Conservation (phyloP, 2,329 filamentous ascomycete genomes). For the Trichothecium roseum region DNA sequence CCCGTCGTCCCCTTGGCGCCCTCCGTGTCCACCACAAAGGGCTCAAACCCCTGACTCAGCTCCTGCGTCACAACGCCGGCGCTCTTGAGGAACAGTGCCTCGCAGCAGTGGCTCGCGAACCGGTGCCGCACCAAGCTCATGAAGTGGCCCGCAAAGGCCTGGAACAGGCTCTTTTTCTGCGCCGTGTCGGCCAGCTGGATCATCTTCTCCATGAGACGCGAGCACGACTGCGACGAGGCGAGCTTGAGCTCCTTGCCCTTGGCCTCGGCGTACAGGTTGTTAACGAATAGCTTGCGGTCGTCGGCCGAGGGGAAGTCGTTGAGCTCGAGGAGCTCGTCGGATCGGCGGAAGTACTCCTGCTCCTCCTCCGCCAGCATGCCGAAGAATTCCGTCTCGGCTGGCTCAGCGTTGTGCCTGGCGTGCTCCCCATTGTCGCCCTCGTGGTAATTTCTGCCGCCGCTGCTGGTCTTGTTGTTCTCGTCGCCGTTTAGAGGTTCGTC, state of each 20-base stretch:
- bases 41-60: conserved; percentile 29
- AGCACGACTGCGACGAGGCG: conserved; percentile 91
- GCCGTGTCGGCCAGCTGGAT: conserved; percentile 68
- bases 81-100: conserved; percentile 78
- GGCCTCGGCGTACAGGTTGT: conserved; percentile 78
- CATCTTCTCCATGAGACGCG: conserved; percentile 80
- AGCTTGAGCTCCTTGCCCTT: conserved; percentile 91
- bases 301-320: conserved; percentile 77
- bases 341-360: conserved; percentile 88
- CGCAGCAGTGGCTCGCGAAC: conserved; percentile 95
- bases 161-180: conserved; percentile 82
- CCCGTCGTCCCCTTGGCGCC: conserved; percentile 29
- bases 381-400: conserved; percentile 66
- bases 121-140: conserved; percentile 85
- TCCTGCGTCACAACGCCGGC: conserved; percentile 72
- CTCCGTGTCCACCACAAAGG: conserved; percentile 26
- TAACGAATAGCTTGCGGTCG: conserved; percentile 60
- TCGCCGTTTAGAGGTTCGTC: conserved; percentile 9
- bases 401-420: conserved; percentile 10
- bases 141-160: conserved; percentile 78
- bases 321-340: conserved; percentile 79
- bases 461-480: too few relatives aligned
- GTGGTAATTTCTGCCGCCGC: too few relatives aligned
- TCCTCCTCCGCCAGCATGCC: conserved; percentile 88
- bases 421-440: conserved; percentile 12